A percentile compares a stretch with the other conserved stretches of the same genome.
Conservation (phyloP, 2,329 filamentous ascomycete species). For the Zarea fungicola region DNA sequence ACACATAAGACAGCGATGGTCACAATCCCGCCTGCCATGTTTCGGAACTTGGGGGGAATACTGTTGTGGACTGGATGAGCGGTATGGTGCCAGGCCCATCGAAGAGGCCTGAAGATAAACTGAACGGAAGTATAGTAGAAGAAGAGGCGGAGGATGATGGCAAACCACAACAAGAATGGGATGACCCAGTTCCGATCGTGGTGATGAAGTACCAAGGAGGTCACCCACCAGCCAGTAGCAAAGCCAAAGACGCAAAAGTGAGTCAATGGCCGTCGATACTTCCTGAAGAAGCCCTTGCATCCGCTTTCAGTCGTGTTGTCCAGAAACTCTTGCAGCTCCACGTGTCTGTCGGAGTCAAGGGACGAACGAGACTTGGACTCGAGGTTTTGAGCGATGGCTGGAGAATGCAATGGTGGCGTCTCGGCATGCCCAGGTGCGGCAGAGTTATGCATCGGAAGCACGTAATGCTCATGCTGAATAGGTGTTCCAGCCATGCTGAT, state of each 20-base stretch:
- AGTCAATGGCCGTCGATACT: too few relatives aligned
- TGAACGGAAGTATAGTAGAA: conserved; percentile 67
- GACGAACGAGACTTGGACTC: too few relatives aligned
- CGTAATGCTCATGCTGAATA: too few relatives aligned
- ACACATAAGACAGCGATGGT: conserved; percentile 71
- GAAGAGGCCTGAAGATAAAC: conserved; percentile 60
- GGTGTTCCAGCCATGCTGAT: too few relatives aligned
- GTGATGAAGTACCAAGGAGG: conserved; percentile 66
- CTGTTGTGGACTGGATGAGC: conserved; percentile 51
- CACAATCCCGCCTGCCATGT: conserved; percentile 55
- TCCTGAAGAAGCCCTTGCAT: too few relatives aligned
- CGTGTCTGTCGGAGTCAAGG: too few relatives aligned
- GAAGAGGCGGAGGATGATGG: conserved; percentile 66
- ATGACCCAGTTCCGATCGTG: conserved; percentile 74
- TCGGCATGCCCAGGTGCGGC: too few relatives aligned
- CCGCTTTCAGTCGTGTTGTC: too few relatives aligned
- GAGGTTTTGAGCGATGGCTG: too few relatives aligned
- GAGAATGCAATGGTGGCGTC: too few relatives aligned
- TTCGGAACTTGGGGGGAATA: conserved; percentile 63
- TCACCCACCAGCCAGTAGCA: conserved; percentile 67
- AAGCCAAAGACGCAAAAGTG: conserved; percentile 42
- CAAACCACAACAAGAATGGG: conserved; percentile 76
- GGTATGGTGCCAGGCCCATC: conserved; percentile 62
- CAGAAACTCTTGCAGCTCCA: too few relatives aligned
- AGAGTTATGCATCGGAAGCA: too few relatives aligned